A percentile compares a stretch with the other conserved stretches of the same genome.
These are phyloP conservation scores for Phaeoacremonium minimum DNA, from an alignment of 2,329 filamentous ascomycete genomes.

Conservation along the genomic window DNA sequence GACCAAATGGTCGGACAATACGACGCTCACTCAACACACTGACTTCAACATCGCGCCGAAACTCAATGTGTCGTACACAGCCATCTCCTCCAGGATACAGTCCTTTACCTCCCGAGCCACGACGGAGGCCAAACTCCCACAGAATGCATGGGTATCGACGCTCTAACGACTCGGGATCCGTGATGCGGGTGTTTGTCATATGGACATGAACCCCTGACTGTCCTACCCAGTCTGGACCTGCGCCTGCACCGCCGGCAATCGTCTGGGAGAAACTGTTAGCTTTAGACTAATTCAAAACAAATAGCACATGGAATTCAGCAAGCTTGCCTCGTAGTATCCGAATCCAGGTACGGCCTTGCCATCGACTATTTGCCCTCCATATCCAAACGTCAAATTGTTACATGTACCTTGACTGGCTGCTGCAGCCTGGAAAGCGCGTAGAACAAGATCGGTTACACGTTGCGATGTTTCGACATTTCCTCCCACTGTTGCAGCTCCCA, in stretches of 20 bases:
- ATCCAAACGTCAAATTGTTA: constrained; percentile 21
- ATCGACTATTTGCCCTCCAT: constrained; percentile 10
- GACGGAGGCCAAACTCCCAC: too few species aligned
- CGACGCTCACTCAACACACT: too few species aligned
- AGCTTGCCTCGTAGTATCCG: constrained; percentile 26
- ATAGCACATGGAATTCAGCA: too few species aligned
- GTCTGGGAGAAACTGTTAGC: too few species aligned
- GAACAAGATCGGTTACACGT: constrained; percentile 18
- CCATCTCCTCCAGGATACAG: too few species aligned
- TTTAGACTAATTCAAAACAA: too few species aligned
- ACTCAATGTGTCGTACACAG: too few species aligned
- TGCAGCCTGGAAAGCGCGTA: constrained; percentile 16
- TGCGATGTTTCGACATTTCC: constrained; percentile 19
- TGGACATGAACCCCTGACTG: constrained; percentile 24
- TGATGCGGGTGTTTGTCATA: constrained; percentile 30
- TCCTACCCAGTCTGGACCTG: constrained; percentile 23
- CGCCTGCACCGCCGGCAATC: constrained; percentile 26
- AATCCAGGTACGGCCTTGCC: constrained; percentile 22
- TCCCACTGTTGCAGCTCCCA: constrained; percentile 15
- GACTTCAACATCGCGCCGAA: too few species aligned
- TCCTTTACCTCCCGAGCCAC: too few species aligned
- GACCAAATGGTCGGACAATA: too few species aligned
- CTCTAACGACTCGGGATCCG: constrained; percentile 26
- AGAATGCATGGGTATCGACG: too few species aligned
- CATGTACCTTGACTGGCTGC: constrained; percentile 18